phyloP scores from a whole-genome alignment of 371 early-diverging fungal genomes.

The Chytridium lagenaria region DNA sequence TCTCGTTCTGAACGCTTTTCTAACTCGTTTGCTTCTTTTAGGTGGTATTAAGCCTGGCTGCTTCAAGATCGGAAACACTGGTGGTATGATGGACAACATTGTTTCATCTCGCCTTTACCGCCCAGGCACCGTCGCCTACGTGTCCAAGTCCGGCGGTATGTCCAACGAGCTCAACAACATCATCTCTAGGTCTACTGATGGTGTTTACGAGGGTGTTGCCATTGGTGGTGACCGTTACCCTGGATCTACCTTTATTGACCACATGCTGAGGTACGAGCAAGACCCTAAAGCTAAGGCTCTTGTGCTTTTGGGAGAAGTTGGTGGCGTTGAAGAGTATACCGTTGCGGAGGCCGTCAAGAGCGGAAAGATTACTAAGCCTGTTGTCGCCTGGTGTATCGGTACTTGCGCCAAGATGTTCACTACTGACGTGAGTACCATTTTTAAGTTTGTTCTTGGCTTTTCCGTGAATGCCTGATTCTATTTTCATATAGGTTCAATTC shows the following conservation, averaged over 20 bases:
- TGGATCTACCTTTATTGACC: conserved; percentile 98
- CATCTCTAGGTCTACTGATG: conserved; percentile 92
- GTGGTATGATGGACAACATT: conserved; percentile 99
- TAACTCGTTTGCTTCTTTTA: not conserved
- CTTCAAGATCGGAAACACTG: conserved; percentile 99
- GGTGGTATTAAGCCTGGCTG: conserved; percentile 97
- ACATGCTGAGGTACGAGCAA: conserved; percentile 90
- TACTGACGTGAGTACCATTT: conserved; percentile 71
- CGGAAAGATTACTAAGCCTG: conserved; percentile 92
- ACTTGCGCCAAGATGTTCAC: conserved; percentile 98
- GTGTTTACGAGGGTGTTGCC: conserved; percentile 98
- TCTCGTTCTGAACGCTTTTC: not conserved
- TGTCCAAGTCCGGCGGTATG: conserved; percentile 99
- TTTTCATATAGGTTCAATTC: conserved; percentile 64
- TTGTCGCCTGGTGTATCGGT: conserved; percentile 98
- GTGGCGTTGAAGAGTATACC: conserved; percentile 96
- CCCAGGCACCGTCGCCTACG: conserved; percentile 95
- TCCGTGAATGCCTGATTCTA: not conserved
- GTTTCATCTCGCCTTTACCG: conserved; percentile 95
- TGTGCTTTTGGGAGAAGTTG: conserved; percentile 96
- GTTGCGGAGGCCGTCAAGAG: conserved; percentile 91
- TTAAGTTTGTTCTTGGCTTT: not conserved
- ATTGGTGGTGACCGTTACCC: conserved; percentile 99
- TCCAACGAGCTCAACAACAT: conserved; percentile 99
- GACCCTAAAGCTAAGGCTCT: conserved; percentile 95